These are phyloP conservation scores for Gracilariopsis chorda DNA, from an alignment of 23 red algal genomes.

Conservation along the genomic window DNA sequence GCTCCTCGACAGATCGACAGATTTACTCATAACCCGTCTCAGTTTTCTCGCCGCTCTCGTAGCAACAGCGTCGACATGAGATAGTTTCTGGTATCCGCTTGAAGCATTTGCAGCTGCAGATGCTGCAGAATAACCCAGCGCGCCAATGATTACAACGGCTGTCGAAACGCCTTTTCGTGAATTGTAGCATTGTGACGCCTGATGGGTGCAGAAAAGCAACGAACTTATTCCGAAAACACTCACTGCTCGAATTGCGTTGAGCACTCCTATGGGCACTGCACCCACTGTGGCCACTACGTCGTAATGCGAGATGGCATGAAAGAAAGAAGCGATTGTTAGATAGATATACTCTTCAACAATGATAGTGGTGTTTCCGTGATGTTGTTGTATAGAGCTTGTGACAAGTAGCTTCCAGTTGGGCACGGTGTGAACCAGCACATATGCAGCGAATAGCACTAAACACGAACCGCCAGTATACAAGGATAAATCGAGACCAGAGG, in stretches of 20 bases:
- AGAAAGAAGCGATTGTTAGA: conserved; percentile 53
- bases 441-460: conserved; percentile 60
- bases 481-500: conserved; percentile 72
- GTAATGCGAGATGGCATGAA: conserved; percentile 80
- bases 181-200: conserved; percentile 85
- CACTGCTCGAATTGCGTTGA: conserved; percentile 79
- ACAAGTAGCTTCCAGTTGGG: conserved; percentile 73
- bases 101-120: conserved; percentile 36
- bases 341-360: conserved; percentile 71
- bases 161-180: conserved; percentile 70
- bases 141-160: conserved; percentile 61
- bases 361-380: conserved; percentile 61
- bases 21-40: conserved; percentile 26
- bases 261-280: conserved; percentile 81
- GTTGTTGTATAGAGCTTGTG: conserved; percentile 55
- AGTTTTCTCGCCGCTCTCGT: conserved; percentile 2
- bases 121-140: conserved; percentile 57
- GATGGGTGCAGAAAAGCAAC: conserved; percentile 75
- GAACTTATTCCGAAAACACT: conserved; percentile 71
- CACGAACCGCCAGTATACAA: conserved; percentile 75
- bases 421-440: conserved; percentile 73
- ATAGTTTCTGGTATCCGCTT: background rate
- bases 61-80: conserved; percentile 9
- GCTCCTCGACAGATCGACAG: conserved; percentile 20
- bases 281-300: conserved; percentile 73